Base-by-base conservation (phyloP, 768 basidiomycete species). In the Xanthoconium stramineum region DNA sequence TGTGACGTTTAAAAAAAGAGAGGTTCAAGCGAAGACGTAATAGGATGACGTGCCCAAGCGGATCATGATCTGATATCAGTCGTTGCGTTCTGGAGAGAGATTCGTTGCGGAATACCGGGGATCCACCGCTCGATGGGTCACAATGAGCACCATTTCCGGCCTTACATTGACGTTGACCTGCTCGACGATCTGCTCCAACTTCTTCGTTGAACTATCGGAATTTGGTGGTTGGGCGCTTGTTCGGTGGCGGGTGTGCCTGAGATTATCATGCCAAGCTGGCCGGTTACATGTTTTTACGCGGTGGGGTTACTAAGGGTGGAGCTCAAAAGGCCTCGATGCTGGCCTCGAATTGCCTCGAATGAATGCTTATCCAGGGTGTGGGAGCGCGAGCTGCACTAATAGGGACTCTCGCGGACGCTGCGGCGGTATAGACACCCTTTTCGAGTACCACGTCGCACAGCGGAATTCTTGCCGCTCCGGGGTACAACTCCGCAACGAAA, bases 401-500 rank as follows among this genome's bases (percentile, higher is more conserved):
- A 43, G 48, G 52, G 14, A 40, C 29, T 19, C 32, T 37, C 9
- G 32, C 13, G 29, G 28, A 14, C 33, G 32, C 29, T 58, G 49
- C 49, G 58, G 47, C n/a, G 7, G 15, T 32, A 47, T 10, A 14
- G 11, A 17, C n/a, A 43, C 37, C 37, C 37, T 38, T 17, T 38
- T 15, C 6, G 10, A 14, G 35, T 19, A 32, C 24, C 24, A 24
- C 24, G 24, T 24, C 36, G 17, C 14, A n/a, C 29, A 13, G 32
- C 28, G 36, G 20, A 24, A 15, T 43, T 24, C 43, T 53, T 49
- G 55, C 52, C 42, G 46, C 44, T 55, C 45, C 35, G 39, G 19
- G 17, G 36, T 29, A 30, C 7, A 63, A 63, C 44, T 52, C 61
- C 64, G 62, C 46, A 66, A 55, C 8, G 6, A 50, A 12, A 54